Evolutionary conservation across 2,329 filamentous ascomycete species (phyloP).

Genomic region (Fusarium transvaalense): DNA sequence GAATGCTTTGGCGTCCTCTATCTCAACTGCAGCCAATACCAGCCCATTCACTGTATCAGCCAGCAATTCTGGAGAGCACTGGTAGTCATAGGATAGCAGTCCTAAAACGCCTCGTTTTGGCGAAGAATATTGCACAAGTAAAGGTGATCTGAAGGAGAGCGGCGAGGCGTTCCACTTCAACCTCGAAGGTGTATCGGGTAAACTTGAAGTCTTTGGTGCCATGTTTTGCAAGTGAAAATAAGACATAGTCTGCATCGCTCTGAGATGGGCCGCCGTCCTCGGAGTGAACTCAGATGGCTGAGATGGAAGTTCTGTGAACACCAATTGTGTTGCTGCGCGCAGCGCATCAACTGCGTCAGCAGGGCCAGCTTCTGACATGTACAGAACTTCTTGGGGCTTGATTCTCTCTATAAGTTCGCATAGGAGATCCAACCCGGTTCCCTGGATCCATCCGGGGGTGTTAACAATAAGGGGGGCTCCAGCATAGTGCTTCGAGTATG

Average conservation of each 20-base stretch:
- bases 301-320: constrained; percentile 68
- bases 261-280: constrained; percentile 73
- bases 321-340: constrained; percentile 57
- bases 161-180: constrained; percentile 66
- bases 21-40: constrained; percentile 74
- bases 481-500: constrained; percentile 63
- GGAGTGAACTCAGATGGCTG: constrained; percentile 67
- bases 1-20: constrained; percentile 68
- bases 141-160: constrained; percentile 69
- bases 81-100: constrained; percentile 75
- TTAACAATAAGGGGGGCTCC: constrained; percentile 75
- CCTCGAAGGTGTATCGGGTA: background rate
- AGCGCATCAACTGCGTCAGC: constrained; percentile 68
- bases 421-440: constrained; percentile 75
- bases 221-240: constrained; percentile 72
- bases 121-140: constrained; percentile 71
- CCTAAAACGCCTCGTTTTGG: constrained; percentile 68
- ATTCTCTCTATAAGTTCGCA: constrained; percentile 66
- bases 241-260: constrained; percentile 82
- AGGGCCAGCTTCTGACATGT: constrained; percentile 75
- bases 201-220: constrained; percentile 37
- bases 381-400: constrained; percentile 72
- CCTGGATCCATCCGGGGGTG: constrained; percentile 79
- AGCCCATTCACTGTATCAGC: constrained; percentile 76
- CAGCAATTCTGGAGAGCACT: constrained; percentile 69